Evolutionary conservation across 305 asterid species (phyloP).

Genomic region (Fraxinus baroniana): DNA sequence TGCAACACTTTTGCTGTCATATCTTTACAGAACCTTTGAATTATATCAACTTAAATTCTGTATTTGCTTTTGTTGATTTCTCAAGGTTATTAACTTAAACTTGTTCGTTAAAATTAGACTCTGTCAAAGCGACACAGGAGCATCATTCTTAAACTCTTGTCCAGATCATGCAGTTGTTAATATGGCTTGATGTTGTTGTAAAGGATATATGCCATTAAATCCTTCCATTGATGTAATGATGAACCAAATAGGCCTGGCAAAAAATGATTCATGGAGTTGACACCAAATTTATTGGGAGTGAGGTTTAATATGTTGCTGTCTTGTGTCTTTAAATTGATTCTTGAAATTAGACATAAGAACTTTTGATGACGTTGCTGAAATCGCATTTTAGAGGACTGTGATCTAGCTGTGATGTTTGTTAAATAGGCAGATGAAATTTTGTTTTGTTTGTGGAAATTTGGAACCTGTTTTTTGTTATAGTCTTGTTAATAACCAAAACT

Average conservation of each 20-base stretch:
- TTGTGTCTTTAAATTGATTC: background rate
- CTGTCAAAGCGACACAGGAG: background rate
- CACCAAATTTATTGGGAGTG: background rate
- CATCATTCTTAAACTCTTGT: background rate
- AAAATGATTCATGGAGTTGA: background rate
- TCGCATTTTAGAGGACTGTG: background rate
- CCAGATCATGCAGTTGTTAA: background rate
- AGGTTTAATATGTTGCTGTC: background rate
- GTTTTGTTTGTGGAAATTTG: background rate
- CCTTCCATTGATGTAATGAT: background rate
- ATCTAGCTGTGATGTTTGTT: background rate
- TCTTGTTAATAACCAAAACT: background rate
- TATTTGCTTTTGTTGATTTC: background rate
- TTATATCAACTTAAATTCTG: background rate
- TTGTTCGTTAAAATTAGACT: background rate
- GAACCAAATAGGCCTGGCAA: background rate
- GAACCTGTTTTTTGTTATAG: background rate
- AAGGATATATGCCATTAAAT: background rate
- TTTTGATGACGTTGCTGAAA: background rate
- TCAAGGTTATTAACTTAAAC: background rate
- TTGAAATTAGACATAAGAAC: background rate
- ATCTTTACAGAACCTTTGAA: background rate
- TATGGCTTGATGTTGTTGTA: background rate
- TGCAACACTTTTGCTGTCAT: background rate
- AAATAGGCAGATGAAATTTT: background rate